Base-by-base conservation (phyloP, 495 filamentous ascomycete species). In the Lentithecium fluviatile region DNA sequence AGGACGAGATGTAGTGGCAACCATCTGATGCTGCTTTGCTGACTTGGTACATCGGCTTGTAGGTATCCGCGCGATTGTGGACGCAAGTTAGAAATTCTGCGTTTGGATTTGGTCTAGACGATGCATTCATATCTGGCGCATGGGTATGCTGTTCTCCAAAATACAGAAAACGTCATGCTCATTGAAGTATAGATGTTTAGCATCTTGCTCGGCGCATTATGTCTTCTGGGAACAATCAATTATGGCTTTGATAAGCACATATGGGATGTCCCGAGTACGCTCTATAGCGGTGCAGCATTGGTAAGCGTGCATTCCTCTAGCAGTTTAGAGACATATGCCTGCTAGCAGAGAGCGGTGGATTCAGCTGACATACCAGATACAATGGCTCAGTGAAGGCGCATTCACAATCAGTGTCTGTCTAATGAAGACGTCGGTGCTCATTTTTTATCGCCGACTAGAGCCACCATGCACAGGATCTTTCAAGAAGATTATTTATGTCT, bases 351-450 rank as follows among this genome's bases (percentile, higher is more conserved):
- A n/a, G n/a, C 43, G 32, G 49, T 19, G 52, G n/a, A 46, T 24
- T 8, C 47, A 13, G 43, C 63, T 53, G 55, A 59, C 45, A 10
- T 36, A 20, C 34, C 43, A 65, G 62, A 52, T 60, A 8, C 29
- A 60, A 47, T 73, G 66, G 66, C 62, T 73, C 19, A 64, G 56
- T 23, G 58, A 73, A 52, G 52, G 64, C 23, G 57, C 65, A 0
- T 73, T 71, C 43, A 45, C 71, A 2, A 15, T 70, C 19, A 64
- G 61, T 45, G 60, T 53, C 12, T 69, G 57, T 29, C 46, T 58
- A 6, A 71, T 62, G 50, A 73, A 73, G 49, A 61, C 69, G 13
- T 71, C 71, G 6, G 58, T 71, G 1, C 59, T 73, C 11, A 59
- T 53, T 26, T 70, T 73, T 48, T 71, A 67, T 43, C 67, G 65